These are phyloP conservation scores for Cladochytrium replicatum DNA, from an alignment of 192 early-diverging fungal genomes.

Conservation along the genomic window DNA sequence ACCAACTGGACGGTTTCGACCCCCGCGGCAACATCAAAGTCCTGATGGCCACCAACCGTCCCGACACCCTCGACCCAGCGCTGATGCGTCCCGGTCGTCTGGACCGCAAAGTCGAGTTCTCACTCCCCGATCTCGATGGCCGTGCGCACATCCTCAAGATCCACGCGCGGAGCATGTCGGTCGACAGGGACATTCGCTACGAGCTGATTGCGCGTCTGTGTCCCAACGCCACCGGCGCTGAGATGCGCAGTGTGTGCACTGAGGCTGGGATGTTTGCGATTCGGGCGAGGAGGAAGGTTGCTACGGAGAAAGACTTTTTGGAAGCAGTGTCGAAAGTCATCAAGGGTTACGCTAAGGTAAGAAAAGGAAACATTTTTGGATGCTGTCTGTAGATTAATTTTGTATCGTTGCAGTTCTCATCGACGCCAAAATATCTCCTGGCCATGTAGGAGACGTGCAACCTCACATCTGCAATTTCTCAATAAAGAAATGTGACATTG, in stretches of 20 bases:
- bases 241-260: constrained; percentile 96
- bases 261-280: constrained; percentile 99
- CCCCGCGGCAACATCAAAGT: constrained; percentile 99
- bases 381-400: background rate
- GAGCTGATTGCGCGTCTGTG: constrained; percentile 96
- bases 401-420: constrained; percentile 62
- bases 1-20: constrained; percentile 99
- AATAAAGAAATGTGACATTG: too few species aligned
- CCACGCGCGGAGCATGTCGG: constrained; percentile 97
- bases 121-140: constrained; percentile 91
- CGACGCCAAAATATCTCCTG: constrained; percentile 80
- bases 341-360: constrained; percentile 93
- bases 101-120: constrained; percentile 97
- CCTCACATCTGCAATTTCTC: too few species aligned
- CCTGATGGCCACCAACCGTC: constrained; percentile 96
- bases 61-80: constrained; percentile 97
- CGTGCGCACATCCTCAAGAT: constrained; percentile 97
- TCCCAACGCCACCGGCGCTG: constrained; percentile 98
- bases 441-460: constrained; percentile 35
- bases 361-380: constrained; percentile 41
- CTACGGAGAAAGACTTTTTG: constrained; percentile 99
- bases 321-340: constrained; percentile 99
- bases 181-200: constrained; percentile 98
- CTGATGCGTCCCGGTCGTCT: constrained; percentile 94
- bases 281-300: constrained; percentile 92